Conservation (phyloP, 352 stramenopile genomes). For the Blastocystis sp. region DNA sequence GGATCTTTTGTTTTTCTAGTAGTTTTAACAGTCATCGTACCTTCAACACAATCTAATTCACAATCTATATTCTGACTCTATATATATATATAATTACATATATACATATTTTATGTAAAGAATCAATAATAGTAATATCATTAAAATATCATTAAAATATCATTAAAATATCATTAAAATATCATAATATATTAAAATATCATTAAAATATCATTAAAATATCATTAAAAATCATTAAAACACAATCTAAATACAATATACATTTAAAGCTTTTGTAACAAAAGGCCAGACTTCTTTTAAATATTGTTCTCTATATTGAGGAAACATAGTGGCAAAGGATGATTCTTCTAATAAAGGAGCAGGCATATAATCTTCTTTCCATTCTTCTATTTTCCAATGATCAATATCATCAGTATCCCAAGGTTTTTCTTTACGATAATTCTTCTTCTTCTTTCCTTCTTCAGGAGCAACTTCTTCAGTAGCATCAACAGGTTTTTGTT, state of each 20-base stretch:
- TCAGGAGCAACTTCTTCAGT: background rate
- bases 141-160: slow-evolving; percentile 3
- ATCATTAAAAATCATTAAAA: too few species aligned
- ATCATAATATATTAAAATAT: background rate
- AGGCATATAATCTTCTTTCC: slow-evolving; percentile 62
- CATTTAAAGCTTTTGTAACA: slow-evolving; percentile 82
- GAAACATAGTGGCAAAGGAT: slow-evolving; percentile 96
- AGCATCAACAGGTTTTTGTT: too few species aligned
- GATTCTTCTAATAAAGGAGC: slow-evolving; percentile 82
- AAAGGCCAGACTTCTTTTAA: slow-evolving; percentile 90
- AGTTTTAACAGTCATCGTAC: slow-evolving; percentile 71
- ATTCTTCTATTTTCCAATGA: slow-evolving; percentile 85
- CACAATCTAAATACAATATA: slow-evolving; percentile 24
- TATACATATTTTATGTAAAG: too few species aligned
- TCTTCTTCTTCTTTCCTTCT: slow-evolving; percentile 54
- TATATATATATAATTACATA: background rate
- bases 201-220: too few species aligned
- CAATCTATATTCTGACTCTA: slow-evolving; percentile 73
- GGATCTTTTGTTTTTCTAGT: slow-evolving; percentile 69
- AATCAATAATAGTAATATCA: background rate
- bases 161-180: background rate
- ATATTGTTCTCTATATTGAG: slow-evolving; percentile 97
- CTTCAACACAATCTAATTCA: slow-evolving; percentile 94
- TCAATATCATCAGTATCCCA: slow-evolving; percentile 92
- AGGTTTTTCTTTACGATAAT: slow-evolving; percentile 91